A percentile compares a stretch with the other conserved stretches of the same genome.
These are phyloP conservation scores for Dichotomocladium elegans DNA, from an alignment of 371 early-diverging fungal genomes.

Conservation along the genomic window DNA sequence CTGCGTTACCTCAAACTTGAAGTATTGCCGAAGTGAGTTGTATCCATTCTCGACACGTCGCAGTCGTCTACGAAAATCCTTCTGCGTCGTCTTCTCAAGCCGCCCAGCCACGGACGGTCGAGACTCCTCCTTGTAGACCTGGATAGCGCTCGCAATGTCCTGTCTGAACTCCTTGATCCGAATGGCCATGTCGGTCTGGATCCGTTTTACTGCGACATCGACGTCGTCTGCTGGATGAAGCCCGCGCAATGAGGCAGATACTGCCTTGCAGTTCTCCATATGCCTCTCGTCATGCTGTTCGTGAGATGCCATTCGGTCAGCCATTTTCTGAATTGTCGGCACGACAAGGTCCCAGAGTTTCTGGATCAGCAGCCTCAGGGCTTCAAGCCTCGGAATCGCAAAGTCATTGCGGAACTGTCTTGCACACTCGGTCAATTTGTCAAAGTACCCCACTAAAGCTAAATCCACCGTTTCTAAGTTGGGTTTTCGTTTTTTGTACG, in stretches of 20 bases:
- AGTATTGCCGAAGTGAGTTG: slow-evolving; percentile 19
- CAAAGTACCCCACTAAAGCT: slow-evolving; percentile 48
- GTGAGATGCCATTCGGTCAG: slow-evolving; percentile 30
- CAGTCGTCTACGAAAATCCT: slow-evolving; percentile 59
- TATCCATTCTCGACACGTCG: slow-evolving; percentile 48
- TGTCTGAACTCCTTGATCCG: slow-evolving; percentile 43
- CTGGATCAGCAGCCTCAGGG: slow-evolving; percentile 20
- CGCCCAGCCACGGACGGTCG: slow-evolving; percentile 47
- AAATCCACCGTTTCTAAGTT: slow-evolving; percentile 51
- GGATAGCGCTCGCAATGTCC: slow-evolving; percentile 14
- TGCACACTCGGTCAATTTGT: slow-evolving; percentile 12
- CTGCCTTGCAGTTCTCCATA: slow-evolving; percentile 20
- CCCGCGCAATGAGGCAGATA: slow-evolving; percentile 16
- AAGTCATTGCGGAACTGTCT: slow-evolving; percentile 23
- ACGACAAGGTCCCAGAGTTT: slow-evolving; percentile 35
- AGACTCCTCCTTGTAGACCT: slow-evolving; percentile 20
- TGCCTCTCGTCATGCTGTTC: slow-evolving; percentile 12
- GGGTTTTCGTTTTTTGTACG: slow-evolving; percentile 7
- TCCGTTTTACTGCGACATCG: slow-evolving; percentile 9
- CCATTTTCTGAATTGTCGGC: slow-evolving; percentile 37
- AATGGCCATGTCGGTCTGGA: slow-evolving; percentile 9
- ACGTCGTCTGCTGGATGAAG: slow-evolving; percentile 22
- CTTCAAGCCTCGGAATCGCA: slow-evolving; percentile 22
- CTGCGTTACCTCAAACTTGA: slow-evolving; percentile 18
- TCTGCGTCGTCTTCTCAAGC: slow-evolving; percentile 58